These are phyloP conservation scores for Thermothelomyces thermophilus DNA, from an alignment of 2,329 filamentous ascomycete genomes.

Conservation along the genomic window DNA sequence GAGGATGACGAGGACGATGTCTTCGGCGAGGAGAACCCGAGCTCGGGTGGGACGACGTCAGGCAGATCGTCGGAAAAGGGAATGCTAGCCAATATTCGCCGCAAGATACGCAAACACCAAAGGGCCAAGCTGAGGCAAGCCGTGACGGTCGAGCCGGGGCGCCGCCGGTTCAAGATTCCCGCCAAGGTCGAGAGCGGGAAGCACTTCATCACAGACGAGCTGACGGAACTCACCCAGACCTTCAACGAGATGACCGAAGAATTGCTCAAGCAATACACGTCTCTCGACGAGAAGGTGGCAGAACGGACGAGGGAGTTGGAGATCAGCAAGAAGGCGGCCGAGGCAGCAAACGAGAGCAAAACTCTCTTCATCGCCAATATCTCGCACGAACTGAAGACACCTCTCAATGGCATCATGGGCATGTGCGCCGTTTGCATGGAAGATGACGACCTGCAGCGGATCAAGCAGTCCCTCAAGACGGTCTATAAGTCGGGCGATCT, in stretches of 20 bases:
- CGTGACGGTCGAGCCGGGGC: conserved; percentile 35
- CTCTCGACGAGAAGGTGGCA: conserved; percentile 75
- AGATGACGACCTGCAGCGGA: conserved; percentile 68
- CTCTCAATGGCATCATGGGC: conserved; percentile 89
- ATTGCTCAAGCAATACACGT: conserved; percentile 76
- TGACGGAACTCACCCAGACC: conserved; percentile 73
- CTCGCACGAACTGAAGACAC: conserved; percentile 80
- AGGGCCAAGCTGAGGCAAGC: conserved; percentile 26
- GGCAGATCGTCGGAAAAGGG: conserved; percentile 39
- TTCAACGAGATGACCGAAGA: conserved; percentile 96
- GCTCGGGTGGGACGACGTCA: conserved; percentile 37
- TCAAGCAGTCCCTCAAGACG: conserved; percentile 78
- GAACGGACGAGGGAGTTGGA: conserved; percentile 80
- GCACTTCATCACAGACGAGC: conserved; percentile 73
- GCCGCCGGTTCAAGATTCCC: conserved; percentile 72
- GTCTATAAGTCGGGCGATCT: conserved; percentile 86
- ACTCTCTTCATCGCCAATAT: conserved; percentile 97
- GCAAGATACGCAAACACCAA: conserved; percentile 32
- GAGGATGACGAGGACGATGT: conserved; percentile 42
- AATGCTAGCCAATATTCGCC: conserved; percentile 34
- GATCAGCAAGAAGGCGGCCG: conserved; percentile 83
- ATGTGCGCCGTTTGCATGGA: conserved; percentile 93
- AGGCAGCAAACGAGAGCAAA: conserved; percentile 95
- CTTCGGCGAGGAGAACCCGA: conserved; percentile 41
- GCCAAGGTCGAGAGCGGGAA: conserved; percentile 70